Evolutionary conservation across 768 basidiomycete species (phyloP), one percentile per base, ranked within the genome.

Genomic region (Psilocybe cyanescens): DNA sequence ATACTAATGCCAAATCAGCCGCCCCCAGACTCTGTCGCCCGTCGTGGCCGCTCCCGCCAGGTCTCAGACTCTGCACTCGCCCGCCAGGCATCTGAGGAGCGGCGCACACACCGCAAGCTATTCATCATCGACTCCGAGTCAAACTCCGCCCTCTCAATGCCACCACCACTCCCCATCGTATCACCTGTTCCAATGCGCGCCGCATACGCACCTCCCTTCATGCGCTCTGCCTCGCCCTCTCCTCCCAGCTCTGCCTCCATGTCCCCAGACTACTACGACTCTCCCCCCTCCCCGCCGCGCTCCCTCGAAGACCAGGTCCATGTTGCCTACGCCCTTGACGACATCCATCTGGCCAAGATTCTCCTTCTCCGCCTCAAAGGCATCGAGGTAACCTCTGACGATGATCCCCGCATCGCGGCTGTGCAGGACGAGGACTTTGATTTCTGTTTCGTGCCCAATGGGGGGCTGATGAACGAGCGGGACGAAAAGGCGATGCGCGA

Each of bases 251-350:
- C 73, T 4, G 68, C 74, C 4, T 72, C 74, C 50, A 66, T 73
- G 59, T 74, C 76, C 41, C 73, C 74, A 3, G 75, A 81, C 69
- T 79, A 81, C 71, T 79, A 78, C 68, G 82, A 82, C 68, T 81
- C 81, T 0, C 81, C 79, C 0, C 80, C 76, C 0, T 75, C 71
- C 9, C 75, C 76, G 24, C 76, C 70, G 65, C 80, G 51, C 71
- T 82, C 85, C 0, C 81, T 89, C 62, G 80, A 83, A 53, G 88
- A 89, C 77, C 85, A 85, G 71, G 79, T 89, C 39, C 86, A 89
- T 67, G 77, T 82, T 66, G 89, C 89, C 6, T 89, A 89, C 67
- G 86, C 87, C 0, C 76, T 80, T 63, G 88, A 90, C 70, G 78
- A 90, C 75, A 83, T 90, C 59, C 86, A 84, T 60, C 81, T 85